Evolutionary conservation across 2,329 filamentous ascomycete genomes (phyloP).

Genomic region (Cladosporium sp.): DNA sequence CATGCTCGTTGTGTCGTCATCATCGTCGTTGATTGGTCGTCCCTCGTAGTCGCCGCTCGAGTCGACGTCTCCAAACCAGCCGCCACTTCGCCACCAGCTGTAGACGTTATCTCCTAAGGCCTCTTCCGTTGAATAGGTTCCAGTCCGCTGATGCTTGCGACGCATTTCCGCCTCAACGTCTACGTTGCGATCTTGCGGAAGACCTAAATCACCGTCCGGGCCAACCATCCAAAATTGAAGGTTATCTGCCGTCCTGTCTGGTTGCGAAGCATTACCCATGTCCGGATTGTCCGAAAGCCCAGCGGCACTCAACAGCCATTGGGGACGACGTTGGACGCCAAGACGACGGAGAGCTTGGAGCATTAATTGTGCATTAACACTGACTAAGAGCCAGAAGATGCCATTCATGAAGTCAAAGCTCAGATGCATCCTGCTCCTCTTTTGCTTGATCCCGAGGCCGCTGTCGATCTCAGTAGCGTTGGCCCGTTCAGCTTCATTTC

Average conservation of each 20-base stretch:
- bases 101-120: conserved; percentile 71
- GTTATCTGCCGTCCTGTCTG: background rate
- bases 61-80: conserved; percentile 79
- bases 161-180: conserved; percentile 80
- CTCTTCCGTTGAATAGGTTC: conserved; percentile 50
- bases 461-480: conserved; percentile 36
- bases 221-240: conserved; percentile 47
- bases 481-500: conserved; percentile 17
- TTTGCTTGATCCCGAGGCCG: conserved; percentile 72
- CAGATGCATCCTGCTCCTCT: conserved; percentile 71
- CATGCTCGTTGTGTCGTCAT: conserved; percentile 71
- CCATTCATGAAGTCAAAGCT: conserved; percentile 69
- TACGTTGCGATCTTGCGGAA: conserved; percentile 57
- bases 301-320: conserved; percentile 55
- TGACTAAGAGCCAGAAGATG: conserved; percentile 60
- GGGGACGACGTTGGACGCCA: conserved; percentile 56
- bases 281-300: conserved; percentile 29
- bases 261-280: background rate
- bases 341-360: conserved; percentile 51
- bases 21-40: conserved; percentile 51
- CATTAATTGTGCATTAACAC: conserved; percentile 51
- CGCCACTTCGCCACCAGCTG: conserved; percentile 74
- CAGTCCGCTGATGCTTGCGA: conserved; percentile 47
- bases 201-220: conserved; percentile 47
- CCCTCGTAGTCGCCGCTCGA: conserved; percentile 71